phyloP scores from a whole-genome alignment of 495 filamentous ascomycete species.

The Tuber magnatum region DNA sequence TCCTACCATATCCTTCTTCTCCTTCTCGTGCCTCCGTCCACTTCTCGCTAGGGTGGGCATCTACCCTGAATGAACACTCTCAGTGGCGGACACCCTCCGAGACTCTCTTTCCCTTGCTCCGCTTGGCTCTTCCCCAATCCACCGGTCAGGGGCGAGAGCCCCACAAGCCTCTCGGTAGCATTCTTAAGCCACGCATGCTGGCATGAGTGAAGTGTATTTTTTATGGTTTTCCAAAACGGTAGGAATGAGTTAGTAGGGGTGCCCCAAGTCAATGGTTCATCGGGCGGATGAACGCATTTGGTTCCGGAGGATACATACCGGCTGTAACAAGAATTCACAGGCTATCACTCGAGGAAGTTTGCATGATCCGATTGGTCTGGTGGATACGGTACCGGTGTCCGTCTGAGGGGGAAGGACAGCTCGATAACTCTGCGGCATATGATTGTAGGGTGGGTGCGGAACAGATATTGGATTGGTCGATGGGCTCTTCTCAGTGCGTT shows the following conservation, averaged over 20 bases:
- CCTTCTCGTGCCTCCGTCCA: not conserved
- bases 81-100: not conserved
- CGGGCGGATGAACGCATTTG: not conserved
- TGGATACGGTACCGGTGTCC: not conserved
- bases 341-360: not conserved
- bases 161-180: not conserved
- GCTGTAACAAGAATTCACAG: not conserved
- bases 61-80: not conserved
- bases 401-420: not conserved
- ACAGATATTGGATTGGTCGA: not conserved
- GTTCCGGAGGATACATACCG: slow-evolving; percentile 1
- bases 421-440: not conserved
- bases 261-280: not conserved
- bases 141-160: not conserved
- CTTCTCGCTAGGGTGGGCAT: not conserved
- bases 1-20: not conserved
- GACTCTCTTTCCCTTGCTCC: not conserved
- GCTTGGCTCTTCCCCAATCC: not conserved
- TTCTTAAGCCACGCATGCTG: not conserved
- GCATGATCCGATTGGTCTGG: not conserved
- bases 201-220: not conserved
- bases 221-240: not conserved
- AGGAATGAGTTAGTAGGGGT: not conserved
- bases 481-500: not conserved
- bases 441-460: not conserved